Percentiles rank a stretch among this genome's conserved stretches.
Conservation (phyloP, 768 basidiomycete species). For the Mycena latifolia region DNA sequence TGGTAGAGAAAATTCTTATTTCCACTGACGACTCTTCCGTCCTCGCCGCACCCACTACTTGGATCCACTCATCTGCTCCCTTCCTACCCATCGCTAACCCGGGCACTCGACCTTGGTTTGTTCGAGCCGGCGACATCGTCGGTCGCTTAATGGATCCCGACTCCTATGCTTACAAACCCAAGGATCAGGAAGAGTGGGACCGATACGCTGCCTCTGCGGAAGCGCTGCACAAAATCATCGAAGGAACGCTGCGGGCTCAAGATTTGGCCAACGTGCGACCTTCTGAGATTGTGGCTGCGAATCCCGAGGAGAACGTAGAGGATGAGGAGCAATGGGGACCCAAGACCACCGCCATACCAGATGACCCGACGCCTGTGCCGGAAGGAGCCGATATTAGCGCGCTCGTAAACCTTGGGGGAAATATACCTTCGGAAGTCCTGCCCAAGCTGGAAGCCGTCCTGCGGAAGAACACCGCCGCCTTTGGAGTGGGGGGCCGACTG, state of each 20-base stretch:
- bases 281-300: background rate
- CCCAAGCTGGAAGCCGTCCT: slow-evolving; percentile 24
- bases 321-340: slow-evolving; percentile 35
- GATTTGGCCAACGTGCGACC: background rate
- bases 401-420: slow-evolving; percentile 34
- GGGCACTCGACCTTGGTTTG: background rate
- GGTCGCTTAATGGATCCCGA: background rate
- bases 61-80: background rate
- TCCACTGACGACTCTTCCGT: slow-evolving; percentile 9
- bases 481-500: slow-evolving; percentile 39
- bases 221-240: too few species aligned
- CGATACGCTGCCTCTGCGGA: slow-evolving; percentile 13
- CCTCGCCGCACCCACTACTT: background rate
- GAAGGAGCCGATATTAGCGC: slow-evolving; percentile 14
- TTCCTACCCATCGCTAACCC: background rate
- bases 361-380: background rate
- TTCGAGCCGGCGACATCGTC: slow-evolving; percentile 4
- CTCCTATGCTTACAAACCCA: background rate
- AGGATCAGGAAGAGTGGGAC: background rate
- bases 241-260: background rate
- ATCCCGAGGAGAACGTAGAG: background rate
- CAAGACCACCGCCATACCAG: slow-evolving; percentile 39
- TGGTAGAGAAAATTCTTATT: slow-evolving; percentile 1
- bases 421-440: slow-evolving; percentile 27
- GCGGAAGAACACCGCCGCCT: slow-evolving; percentile 31